Percentiles rank a stretch among this genome's conserved stretches.
These are phyloP conservation scores for Fusarium algeriense DNA, from an alignment of 2,329 filamentous ascomycete species.

Conservation along the genomic window DNA sequence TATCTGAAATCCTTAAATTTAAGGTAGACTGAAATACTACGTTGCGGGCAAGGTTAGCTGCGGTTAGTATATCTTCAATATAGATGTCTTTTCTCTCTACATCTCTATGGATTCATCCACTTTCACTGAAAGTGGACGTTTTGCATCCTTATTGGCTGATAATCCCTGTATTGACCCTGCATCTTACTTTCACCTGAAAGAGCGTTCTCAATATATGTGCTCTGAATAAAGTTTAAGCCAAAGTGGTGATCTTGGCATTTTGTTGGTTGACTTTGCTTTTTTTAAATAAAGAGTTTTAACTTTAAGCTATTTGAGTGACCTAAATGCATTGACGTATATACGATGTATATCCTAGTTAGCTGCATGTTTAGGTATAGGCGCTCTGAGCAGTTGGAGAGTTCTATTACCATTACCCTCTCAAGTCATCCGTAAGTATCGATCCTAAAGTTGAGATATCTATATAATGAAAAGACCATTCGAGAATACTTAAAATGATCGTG, in stretches of 20 bases:
- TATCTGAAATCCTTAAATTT: too few species aligned
- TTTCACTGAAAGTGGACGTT: constrained; percentile 3
- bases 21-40: too few species aligned
- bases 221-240: background rate
- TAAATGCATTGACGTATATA: background rate
- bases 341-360: background rate
- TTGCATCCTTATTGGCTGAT: background rate
- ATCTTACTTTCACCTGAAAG: background rate
- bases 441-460: too few species aligned
- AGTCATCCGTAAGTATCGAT: too few species aligned
- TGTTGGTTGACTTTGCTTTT: constrained; percentile 1
- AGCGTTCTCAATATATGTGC: too few species aligned
- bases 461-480: too few species aligned
- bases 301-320: background rate
- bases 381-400: background rate
- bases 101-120: background rate
- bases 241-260: background rate
- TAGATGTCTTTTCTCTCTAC: too few species aligned
- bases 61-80: too few species aligned
- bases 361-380: background rate
- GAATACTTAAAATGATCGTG: too few species aligned
- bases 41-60: too few species aligned
- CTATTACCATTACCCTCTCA: too few species aligned
- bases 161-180: background rate
- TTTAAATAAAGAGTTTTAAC: background rate